Conservation (phyloP, 1,284 basidiomycete species). For the Grifola frondosa region DNA sequence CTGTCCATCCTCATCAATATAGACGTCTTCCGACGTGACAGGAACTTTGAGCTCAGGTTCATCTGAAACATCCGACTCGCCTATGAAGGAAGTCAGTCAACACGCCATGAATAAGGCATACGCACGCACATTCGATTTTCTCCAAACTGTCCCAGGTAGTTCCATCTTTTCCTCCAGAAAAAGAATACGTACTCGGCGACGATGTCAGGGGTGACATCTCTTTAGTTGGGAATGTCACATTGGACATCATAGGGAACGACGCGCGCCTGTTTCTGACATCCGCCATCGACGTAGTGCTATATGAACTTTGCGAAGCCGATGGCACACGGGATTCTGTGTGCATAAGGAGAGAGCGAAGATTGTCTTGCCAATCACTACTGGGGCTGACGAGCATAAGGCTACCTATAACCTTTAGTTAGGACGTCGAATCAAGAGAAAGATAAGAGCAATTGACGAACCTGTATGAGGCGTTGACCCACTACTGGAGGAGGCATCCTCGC, state of each 20-base stretch:
- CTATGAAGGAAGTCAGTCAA: neutral
- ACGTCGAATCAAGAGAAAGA: neutral
- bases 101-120: neutral
- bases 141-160: conserved; percentile 10
- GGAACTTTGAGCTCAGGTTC: conserved; percentile 1
- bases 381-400: conserved; percentile 25
- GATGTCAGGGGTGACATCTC: conserved; percentile 4
- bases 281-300: neutral
- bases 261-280: conserved; percentile 8
- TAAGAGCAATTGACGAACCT: too few species aligned
- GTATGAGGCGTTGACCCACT: too few species aligned
- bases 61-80: conserved; percentile 9
- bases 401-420: conserved; percentile 10
- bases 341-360: conserved; percentile 16
- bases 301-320: conserved; percentile 4
- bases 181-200: neutral
- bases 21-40: conserved; percentile 3
- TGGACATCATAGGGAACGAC: conserved; percentile 12
- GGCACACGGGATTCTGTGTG: conserved; percentile 3
- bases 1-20: conserved; percentile 8
- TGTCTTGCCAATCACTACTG: conserved; percentile 28
- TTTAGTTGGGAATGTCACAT: conserved; percentile 6
- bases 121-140: conserved; percentile 7
- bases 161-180: conserved; percentile 1
- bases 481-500: conserved; percentile 18